Evolutionary conservation across 768 basidiomycete genomes (phyloP).

Genomic region (Russula foetens): DNA sequence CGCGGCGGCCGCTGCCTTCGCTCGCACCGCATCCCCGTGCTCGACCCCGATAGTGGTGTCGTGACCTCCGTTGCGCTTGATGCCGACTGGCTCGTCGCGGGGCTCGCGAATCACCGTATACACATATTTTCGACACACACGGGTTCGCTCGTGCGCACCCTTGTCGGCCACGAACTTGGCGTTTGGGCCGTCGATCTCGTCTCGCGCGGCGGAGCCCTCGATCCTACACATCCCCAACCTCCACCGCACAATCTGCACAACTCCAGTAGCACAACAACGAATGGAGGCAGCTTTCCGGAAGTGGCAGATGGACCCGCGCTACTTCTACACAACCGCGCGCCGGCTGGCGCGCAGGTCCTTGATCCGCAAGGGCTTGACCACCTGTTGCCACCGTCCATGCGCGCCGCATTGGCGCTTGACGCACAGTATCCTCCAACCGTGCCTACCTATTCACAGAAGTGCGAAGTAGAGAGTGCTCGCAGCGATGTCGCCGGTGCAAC

Average conservation of each 20-base stretch:
- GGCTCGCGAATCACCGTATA: constrained; percentile 77
- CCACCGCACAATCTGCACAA: not conserved
- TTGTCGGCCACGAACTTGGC: constrained; percentile 81
- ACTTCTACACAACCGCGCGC: constrained; percentile 16
- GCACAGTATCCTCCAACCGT: not conserved
- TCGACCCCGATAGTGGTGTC: constrained; percentile 46
- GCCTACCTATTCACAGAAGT: not conserved
- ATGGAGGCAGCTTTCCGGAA: not conserved
- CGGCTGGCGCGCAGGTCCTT: constrained; percentile 7
- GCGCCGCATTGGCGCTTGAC: constrained; percentile 43
- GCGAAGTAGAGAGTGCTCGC: constrained; percentile 2
- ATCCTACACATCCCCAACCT: constrained; percentile 10
- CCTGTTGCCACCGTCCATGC: constrained; percentile 34
- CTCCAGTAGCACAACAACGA: not conserved
- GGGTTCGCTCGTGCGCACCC: constrained; percentile 66
- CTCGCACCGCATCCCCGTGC: constrained; percentile 20
- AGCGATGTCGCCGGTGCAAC: constrained; percentile 58
- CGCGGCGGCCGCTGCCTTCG: constrained; percentile 18
- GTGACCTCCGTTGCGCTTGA: constrained; percentile 87
- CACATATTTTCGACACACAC: constrained; percentile 78
- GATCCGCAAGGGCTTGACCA: constrained; percentile 20
- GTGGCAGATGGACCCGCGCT: constrained; percentile 5
- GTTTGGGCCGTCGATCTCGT: constrained; percentile 89
- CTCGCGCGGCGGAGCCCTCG: constrained; percentile 44
- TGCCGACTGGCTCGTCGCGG: constrained; percentile 76